Evolutionary conservation across 106 monocot genomes (phyloP).

Genomic region (Alisma plantagoaquatica): DNA sequence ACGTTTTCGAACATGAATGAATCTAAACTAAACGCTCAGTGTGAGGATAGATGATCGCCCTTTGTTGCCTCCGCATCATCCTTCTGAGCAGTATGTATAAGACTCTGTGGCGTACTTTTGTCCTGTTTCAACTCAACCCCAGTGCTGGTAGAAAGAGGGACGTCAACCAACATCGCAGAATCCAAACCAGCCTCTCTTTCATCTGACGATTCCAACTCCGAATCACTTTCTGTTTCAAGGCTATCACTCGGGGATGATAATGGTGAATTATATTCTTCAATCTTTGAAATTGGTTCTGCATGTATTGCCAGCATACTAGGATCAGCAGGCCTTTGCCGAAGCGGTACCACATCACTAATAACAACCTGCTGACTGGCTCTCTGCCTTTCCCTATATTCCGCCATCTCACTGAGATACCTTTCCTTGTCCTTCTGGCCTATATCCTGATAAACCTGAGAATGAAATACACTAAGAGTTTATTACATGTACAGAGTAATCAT

Average conservation of each 20-base stretch:
- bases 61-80: too few species aligned
- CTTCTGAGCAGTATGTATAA: too few species aligned
- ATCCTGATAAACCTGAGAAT: constrained; percentile 66
- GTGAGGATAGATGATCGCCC: too few species aligned
- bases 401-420: constrained; percentile 60
- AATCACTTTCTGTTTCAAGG: constrained; percentile 23
- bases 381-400: constrained; percentile 31
- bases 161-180: too few species aligned
- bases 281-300: constrained; percentile 7
- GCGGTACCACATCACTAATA: constrained; percentile 38
- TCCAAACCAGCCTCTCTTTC: constrained; percentile 23
- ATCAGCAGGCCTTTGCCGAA: constrained; percentile 36
- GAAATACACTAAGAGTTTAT: not conserved
- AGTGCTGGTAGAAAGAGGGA: too few species aligned
- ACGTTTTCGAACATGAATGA: too few species aligned
- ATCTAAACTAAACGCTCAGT: too few species aligned
- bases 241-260: constrained; percentile 8
- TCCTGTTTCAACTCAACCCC: too few species aligned
- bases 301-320: constrained; percentile 4
- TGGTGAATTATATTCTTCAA: constrained; percentile 23
- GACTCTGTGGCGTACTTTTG: too few species aligned
- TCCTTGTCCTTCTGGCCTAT: constrained; percentile 60
- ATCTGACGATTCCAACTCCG: constrained; percentile 7
- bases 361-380: constrained; percentile 11
- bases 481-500: not conserved